Evolutionary conservation across 176 grass and related monocot species (phyloP), one percentile per base, ranked within the genome.

Genomic region (Saccharum officinarum): DNA sequence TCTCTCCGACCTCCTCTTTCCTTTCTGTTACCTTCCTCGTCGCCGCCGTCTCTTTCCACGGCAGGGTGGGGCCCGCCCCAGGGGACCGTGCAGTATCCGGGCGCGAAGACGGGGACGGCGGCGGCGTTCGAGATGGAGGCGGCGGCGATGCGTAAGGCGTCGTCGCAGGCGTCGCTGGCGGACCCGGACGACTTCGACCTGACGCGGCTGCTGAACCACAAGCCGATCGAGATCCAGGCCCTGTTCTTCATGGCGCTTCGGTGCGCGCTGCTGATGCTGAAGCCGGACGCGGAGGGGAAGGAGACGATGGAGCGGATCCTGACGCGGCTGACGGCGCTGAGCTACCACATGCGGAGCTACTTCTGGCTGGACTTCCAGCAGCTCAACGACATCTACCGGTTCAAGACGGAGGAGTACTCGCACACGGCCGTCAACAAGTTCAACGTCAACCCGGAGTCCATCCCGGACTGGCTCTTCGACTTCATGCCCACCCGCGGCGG

Each of bases 371-470:
- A 97, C 69, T 93, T 95, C 72, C 92, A 93, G 64, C 84, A 97
- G 78, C 86, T 97, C 50, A 97, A 97, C 86, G 90, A 79, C 72
- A 90, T 97, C 70, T 97, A 97, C 78, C 74, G 92, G 23, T 97
- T 78, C 90, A 95, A 93, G 78, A 97, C 95, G 41, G 95, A 97
- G 80, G 95, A 97, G 87, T 97, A 97, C 80, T 97, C 95, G 23
- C 95, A 97, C 92, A 97, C 95, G n/a, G 92, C 95, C 70, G 92
- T 97, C 40, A 97, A 97, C 89, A 97, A 97, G 85, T 97, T 97
- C 88, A 97, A 97, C 71, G 95, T 97, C 76, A 97, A 93, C 84
- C 95, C 95, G 55, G 95, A 97, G 73, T 97, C 95, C 77, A 95
- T 97, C 88, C 95, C 95, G 61, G 92, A 97, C 81, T 97, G 95